A percentile compares a stretch with the other conserved stretches of the same genome.
Conservation (phyloP, 2,329 filamentous ascomycete genomes). For the Talaromyces marneffei region DNA sequence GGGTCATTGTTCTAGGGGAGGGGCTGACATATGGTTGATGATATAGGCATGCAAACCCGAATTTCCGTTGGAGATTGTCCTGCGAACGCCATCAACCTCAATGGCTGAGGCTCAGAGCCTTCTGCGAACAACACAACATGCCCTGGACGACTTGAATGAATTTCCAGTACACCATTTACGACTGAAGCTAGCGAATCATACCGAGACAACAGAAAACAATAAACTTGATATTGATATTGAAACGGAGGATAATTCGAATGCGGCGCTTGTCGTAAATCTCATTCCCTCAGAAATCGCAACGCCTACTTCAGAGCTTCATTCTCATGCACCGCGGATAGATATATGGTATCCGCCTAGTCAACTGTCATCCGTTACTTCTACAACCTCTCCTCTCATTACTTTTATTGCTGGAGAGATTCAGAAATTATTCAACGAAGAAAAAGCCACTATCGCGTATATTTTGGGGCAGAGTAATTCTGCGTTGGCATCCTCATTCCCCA, state of each 20-base stretch:
- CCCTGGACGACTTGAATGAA: slow-evolving; percentile 79
- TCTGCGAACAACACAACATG: slow-evolving; percentile 73
- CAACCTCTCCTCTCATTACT: slow-evolving; percentile 66
- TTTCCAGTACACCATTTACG: slow-evolving; percentile 79
- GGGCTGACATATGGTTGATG: neutral
- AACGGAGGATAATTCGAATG: slow-evolving; percentile 30
- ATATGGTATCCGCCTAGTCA: slow-evolving; percentile 69
- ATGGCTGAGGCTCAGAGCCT: slow-evolving; percentile 65
- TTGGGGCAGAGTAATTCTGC: slow-evolving; percentile 50
- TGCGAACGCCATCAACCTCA: slow-evolving; percentile 63
- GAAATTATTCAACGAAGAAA: slow-evolving; percentile 78
- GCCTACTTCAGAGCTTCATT: slow-evolving; percentile 58
- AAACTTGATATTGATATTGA: slow-evolving; percentile 10
- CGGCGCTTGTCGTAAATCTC: slow-evolving; percentile 66
- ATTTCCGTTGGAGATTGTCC: slow-evolving; percentile 75
- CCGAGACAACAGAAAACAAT: slow-evolving; percentile 13
- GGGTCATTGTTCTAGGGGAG: neutral
- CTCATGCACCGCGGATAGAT: slow-evolving; percentile 66
- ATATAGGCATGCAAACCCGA: slow-evolving; percentile 75
- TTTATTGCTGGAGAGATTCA: slow-evolving; percentile 76
- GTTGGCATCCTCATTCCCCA: slow-evolving; percentile 17
- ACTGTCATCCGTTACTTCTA: slow-evolving; percentile 60
- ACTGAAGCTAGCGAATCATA: slow-evolving; percentile 53
- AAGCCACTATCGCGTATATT: slow-evolving; percentile 73
- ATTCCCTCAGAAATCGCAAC: slow-evolving; percentile 47